Conservation (phyloP, 441 rosid genomes). For the Croton setiger region DNA sequence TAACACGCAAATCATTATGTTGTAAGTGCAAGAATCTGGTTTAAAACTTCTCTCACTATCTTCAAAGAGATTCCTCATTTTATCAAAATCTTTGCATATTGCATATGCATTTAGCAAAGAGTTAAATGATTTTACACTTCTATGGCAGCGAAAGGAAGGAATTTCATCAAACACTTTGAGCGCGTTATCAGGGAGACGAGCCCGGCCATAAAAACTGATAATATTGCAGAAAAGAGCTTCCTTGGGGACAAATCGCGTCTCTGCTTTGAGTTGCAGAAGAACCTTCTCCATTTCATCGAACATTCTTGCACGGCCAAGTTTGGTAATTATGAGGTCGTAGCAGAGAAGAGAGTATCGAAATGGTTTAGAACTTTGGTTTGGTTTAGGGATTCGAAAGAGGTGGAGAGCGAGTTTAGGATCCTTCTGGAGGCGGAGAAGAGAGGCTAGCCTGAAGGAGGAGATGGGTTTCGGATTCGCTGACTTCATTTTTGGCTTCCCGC, state of each 20-base stretch:
- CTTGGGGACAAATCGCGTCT: constrained; percentile 41
- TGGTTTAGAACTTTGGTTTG: constrained; percentile 29
- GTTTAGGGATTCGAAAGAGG: constrained; percentile 45
- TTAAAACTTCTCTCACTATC: constrained; percentile 33
- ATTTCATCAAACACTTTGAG: constrained; percentile 62
- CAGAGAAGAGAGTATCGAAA: constrained; percentile 55
- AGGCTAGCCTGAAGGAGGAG: constrained; percentile 59
- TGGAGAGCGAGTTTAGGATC: constrained; percentile 59
- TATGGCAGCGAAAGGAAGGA: constrained; percentile 48
- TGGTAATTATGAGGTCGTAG: constrained; percentile 71
- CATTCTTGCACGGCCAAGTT: constrained; percentile 74
- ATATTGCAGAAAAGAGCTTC: constrained; percentile 65
- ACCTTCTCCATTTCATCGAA: constrained; percentile 55
- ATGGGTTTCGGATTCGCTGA: constrained; percentile 27
- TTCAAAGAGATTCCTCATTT: constrained; percentile 35
- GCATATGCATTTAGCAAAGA: constrained; percentile 49
- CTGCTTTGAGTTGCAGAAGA: constrained; percentile 59
- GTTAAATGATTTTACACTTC: constrained; percentile 55
- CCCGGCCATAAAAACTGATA: constrained; percentile 53
- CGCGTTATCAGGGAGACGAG: constrained; percentile 46
- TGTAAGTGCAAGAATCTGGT: constrained; percentile 73
- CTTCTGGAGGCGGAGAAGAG: constrained; percentile 63
- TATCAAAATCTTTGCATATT: constrained; percentile 37
- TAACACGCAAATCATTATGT: constrained; percentile 49
- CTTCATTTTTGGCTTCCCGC: constrained; percentile 22